A percentile compares a stretch with the other conserved stretches of the same genome.
Conservation (phyloP, 1,139 yeast species). For the Candida mesenterica region DNA sequence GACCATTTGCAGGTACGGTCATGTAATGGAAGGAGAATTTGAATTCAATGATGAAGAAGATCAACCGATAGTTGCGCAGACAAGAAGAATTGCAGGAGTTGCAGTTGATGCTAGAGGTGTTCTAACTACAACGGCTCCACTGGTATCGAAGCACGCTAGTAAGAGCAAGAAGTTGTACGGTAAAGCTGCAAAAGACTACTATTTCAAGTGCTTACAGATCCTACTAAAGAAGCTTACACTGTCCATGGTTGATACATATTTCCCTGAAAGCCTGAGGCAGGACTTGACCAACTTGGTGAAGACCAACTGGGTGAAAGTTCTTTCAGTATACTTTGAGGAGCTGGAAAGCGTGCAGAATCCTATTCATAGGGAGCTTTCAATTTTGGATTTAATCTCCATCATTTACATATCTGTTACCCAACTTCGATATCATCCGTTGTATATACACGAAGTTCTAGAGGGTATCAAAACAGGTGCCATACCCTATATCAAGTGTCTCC, state of each 20-base stretch:
- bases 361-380: slow-evolving; percentile 6
- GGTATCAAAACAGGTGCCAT: slow-evolving; percentile 31
- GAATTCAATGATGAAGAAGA: slow-evolving; percentile 80
- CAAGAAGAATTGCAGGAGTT: slow-evolving; percentile 53
- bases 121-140: slow-evolving; percentile 9
- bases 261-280: slow-evolving; percentile 10
- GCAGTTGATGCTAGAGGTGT: slow-evolving; percentile 14
- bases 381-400: slow-evolving; percentile 33
- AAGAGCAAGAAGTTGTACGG: slow-evolving; percentile 43
- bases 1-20: slow-evolving; percentile 85
- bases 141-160: neutral
- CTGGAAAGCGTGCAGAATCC: slow-evolving; percentile 3
- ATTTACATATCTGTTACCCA: slow-evolving; percentile 39
- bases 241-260: slow-evolving; percentile 25
- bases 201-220: slow-evolving; percentile 53
- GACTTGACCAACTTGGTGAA: slow-evolving; percentile 15
- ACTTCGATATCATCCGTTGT: slow-evolving; percentile 37
- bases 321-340: slow-evolving; percentile 38
- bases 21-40: slow-evolving; percentile 76
- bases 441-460: slow-evolving; percentile 32
- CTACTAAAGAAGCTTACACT: slow-evolving; percentile 50
- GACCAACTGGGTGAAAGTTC: slow-evolving; percentile 24
- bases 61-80: slow-evolving; percentile 40
- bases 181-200: slow-evolving; percentile 45
- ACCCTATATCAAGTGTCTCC: slow-evolving; percentile 38